Conservation (phyloP, 345 rosid species). For the Erysimum cheiranthoides region DNA sequence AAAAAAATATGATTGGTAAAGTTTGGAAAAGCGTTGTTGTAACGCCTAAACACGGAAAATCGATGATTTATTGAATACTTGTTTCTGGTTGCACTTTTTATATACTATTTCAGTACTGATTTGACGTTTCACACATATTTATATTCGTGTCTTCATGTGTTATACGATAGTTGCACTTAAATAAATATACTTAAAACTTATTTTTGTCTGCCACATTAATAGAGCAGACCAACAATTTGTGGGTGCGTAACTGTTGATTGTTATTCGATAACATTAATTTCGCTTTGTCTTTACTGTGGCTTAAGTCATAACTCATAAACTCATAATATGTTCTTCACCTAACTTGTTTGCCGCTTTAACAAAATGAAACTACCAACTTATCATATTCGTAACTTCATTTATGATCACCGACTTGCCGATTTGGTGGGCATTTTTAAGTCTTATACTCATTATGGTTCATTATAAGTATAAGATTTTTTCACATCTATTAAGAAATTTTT, state of each 20-base stretch:
- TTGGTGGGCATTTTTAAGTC: neutral
- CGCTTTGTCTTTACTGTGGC: constrained; percentile 6
- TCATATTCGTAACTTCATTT: constrained; percentile 10
- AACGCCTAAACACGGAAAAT: constrained; percentile 25
- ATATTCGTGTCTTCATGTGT: constrained; percentile 29
- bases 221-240: constrained; percentile 21
- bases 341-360: constrained; percentile 19
- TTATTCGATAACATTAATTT: constrained; percentile 3
- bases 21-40: constrained; percentile 4
- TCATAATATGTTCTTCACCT: constrained; percentile 13
- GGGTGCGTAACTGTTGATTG: constrained; percentile 15
- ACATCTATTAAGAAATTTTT: too few relatives aligned
- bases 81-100: constrained; percentile 18
- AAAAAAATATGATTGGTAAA: too few relatives aligned
- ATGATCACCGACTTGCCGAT: constrained; percentile 14
- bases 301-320: constrained; percentile 1
- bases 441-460: too few relatives aligned
- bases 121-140: neutral
- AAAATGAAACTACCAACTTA: constrained; percentile 15
- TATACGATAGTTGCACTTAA: constrained; percentile 19
- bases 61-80: constrained; percentile 11
- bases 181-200: neutral
- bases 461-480: too few relatives aligned
- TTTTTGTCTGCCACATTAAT: neutral
- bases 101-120: neutral